Percentiles rank a stretch among this genome's conserved stretches.
Evolutionary conservation across 75 land plant genomes (phyloP).

Genomic region (Chamaecyparis obtusa): DNA sequence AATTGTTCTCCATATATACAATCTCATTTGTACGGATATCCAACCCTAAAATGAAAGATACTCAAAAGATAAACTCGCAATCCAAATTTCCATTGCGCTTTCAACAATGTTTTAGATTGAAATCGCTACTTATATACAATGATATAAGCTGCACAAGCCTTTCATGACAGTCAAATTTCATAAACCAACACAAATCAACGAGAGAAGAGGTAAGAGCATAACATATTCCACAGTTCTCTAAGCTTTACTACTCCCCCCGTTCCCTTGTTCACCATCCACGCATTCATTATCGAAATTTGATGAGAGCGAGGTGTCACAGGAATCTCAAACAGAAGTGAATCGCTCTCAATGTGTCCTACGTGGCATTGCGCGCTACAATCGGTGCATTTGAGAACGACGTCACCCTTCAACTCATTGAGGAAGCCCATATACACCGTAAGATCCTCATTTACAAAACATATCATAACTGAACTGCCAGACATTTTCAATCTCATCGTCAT

Average conservation of each 20-base stretch:
- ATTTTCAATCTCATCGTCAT: neutral
- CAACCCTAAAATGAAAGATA: too few species aligned
- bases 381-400: neutral
- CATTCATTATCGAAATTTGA: neutral
- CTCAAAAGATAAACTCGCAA: too few species aligned
- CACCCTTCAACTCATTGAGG: neutral
- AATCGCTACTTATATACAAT: too few species aligned
- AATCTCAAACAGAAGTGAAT: neutral
- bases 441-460: neutral
- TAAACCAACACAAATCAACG: neutral
- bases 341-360: neutral
- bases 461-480: neutral
- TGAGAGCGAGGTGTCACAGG: neutral
- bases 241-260: neutral
- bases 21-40: too few species aligned
- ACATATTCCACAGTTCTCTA: neutral
- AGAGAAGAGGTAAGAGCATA: neutral
- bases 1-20: too few species aligned
- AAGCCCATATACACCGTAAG: neutral
- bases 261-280: neutral
- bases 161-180: too few species aligned
- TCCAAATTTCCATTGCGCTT: too few species aligned
- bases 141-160: too few species aligned
- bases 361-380: neutral
- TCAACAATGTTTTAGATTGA: too few species aligned